These are phyloP conservation scores for Fusarium sp. DNA, from an alignment of 2,329 filamentous ascomycete genomes.

Conservation along the genomic window DNA sequence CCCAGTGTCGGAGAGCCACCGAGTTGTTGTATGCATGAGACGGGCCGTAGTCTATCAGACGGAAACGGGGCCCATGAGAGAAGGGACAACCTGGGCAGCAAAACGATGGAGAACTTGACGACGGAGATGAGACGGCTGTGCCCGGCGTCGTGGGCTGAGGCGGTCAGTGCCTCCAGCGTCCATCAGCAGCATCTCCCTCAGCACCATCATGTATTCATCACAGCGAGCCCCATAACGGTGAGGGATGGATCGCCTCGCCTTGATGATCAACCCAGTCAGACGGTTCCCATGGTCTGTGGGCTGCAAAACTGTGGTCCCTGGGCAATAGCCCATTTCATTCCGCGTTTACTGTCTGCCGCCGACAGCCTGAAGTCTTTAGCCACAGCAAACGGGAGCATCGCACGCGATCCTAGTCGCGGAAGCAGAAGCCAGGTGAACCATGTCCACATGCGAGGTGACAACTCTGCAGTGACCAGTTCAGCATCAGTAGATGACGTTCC, in stretches of 20 bases:
- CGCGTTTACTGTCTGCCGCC: constrained; percentile 3
- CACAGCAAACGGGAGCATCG: neutral
- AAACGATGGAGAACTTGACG: constrained; percentile 11
- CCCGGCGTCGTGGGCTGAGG: constrained; percentile 22
- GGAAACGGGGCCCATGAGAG: constrained; percentile 16
- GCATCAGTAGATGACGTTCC: constrained; percentile 2
- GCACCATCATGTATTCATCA: constrained; percentile 31
- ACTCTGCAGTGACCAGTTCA: neutral
- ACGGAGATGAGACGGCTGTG: constrained; percentile 26
- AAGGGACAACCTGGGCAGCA: constrained; percentile 2
- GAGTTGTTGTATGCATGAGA: constrained; percentile 2
- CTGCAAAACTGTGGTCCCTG: constrained; percentile 5
- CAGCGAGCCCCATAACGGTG: constrained; percentile 20
- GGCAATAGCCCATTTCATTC: neutral
- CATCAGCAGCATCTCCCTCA: constrained; percentile 17
- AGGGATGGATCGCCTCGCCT: constrained; percentile 23
- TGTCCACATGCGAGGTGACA: constrained; percentile 4
- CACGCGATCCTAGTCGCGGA: neutral
- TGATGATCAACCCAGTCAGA: constrained; percentile 11
- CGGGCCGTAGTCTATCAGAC: constrained; percentile 1
- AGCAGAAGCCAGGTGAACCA: constrained; percentile 2
- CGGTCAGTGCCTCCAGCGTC: constrained; percentile 27
- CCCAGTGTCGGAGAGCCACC: neutral
- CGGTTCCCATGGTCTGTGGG: constrained; percentile 17
- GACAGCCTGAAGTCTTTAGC: neutral